A percentile compares a stretch with the other conserved stretches of the same genome.
phyloP scores from a whole-genome alignment of 139 green algal genomes.

The Tetradesmus lagerheimii region DNA sequence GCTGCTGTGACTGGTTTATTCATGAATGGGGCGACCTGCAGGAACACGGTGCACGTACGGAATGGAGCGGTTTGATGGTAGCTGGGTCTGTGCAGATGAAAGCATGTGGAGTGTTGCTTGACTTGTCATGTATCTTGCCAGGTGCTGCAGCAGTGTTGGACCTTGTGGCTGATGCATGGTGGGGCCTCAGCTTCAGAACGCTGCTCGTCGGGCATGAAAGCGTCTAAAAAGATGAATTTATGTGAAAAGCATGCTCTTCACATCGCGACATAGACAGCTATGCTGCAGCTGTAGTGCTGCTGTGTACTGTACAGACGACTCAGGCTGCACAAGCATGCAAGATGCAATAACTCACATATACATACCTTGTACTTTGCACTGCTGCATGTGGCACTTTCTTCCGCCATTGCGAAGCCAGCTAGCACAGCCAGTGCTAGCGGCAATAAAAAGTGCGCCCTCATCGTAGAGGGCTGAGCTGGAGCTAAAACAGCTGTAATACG shows the following conservation, averaged over 20 bases:
- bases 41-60: background rate
- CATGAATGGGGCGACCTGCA: constrained; percentile 36
- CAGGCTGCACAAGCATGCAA: background rate
- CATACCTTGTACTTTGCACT: background rate
- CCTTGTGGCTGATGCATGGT: too few relatives aligned
- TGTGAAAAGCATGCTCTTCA: too few relatives aligned
- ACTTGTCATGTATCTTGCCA: too few relatives aligned
- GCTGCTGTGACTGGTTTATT: background rate
- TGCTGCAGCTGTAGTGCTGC: background rate
- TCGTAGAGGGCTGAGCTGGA: background rate
- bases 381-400: background rate
- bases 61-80: too few relatives aligned
- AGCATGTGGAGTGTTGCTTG: too few relatives aligned
- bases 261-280: background rate
- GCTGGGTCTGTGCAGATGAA: too few relatives aligned
- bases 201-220: too few relatives aligned
- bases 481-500: background rate
- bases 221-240: too few relatives aligned
- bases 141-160: too few relatives aligned
- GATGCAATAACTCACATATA: background rate
- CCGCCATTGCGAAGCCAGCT: background rate
- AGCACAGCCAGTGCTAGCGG: background rate
- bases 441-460: background rate
- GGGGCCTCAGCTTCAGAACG: too few relatives aligned
- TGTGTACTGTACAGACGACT: background rate